These are phyloP conservation scores for Talaromyces stipitatus DNA, from an alignment of 495 filamentous ascomycete genomes.

Conservation along the genomic window DNA sequence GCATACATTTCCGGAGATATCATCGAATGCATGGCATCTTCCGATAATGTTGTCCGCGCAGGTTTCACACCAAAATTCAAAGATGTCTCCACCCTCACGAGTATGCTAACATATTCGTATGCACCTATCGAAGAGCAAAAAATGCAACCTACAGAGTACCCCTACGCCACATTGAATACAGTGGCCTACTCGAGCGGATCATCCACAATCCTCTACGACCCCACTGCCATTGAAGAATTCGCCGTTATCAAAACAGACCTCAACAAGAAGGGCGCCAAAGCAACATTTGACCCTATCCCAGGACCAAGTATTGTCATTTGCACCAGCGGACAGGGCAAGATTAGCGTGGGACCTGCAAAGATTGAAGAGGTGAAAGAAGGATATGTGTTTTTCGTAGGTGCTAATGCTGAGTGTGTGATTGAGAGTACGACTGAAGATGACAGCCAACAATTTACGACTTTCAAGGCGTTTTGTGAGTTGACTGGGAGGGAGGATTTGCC, in stretches of 20 bases:
- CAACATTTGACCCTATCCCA: conserved; percentile 74
- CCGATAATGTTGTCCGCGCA: conserved; percentile 94
- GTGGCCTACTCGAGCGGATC: conserved; percentile 69
- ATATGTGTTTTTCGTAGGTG: conserved; percentile 88
- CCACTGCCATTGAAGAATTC: conserved; percentile 88
- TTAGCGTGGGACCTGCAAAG: conserved; percentile 70
- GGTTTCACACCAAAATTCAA: conserved; percentile 98
- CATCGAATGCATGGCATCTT: conserved; percentile 97
- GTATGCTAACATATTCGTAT: conserved; percentile 90
- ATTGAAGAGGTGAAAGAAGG: conserved; percentile 68
- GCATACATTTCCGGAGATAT: conserved; percentile 95
- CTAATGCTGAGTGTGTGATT: conserved; percentile 75
- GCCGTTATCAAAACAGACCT: conserved; percentile 78
- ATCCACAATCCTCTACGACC: conserved; percentile 70
- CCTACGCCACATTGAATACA: conserved; percentile 71
- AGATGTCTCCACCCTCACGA: conserved; percentile 83
- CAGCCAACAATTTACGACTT: conserved; percentile 65
- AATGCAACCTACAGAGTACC: conserved; percentile 76
- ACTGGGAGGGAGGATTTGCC: conserved; percentile 44
- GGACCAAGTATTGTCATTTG: conserved; percentile 92
- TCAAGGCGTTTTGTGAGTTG: conserved; percentile 93
- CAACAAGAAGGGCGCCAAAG: conserved; percentile 62
- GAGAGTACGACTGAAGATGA: conserved; percentile 54
- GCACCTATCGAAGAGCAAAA: conserved; percentile 93
- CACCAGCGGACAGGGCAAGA: conserved; percentile 70